Percentiles rank a stretch among this genome's conserved stretches.
phyloP scores from a whole-genome alignment of 805 yeast genomes.

The Hanseniaspora singularis region DNA sequence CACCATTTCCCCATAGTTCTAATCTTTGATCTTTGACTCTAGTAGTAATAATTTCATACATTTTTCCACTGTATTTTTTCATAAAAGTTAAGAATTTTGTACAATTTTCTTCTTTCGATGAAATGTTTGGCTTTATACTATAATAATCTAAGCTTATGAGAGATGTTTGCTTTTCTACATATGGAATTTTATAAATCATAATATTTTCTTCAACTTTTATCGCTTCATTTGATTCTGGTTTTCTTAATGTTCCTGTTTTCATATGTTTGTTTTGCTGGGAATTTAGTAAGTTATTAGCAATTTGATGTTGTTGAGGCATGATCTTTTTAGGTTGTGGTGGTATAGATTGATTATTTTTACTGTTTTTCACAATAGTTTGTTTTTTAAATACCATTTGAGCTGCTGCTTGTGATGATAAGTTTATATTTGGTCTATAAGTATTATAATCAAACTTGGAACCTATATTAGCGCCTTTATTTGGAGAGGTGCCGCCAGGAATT shows the following conservation, averaged over 20 bases:
- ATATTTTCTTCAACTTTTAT: background rate
- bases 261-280: background rate
- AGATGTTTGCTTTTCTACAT: background rate
- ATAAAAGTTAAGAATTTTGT: constrained; percentile 32
- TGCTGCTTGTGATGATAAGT: constrained; percentile 10
- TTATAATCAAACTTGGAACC: background rate
- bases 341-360: background rate
- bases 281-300: background rate
- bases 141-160: constrained; percentile 7
- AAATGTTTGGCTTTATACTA: background rate
- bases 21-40: constrained; percentile 20
- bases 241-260: background rate
- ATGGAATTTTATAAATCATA: constrained; percentile 1
- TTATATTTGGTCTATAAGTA: background rate
- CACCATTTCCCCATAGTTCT: background rate
- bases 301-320: background rate
- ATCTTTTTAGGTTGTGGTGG: background rate
- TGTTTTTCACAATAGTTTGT: constrained; percentile 11
- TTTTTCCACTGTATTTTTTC: constrained; percentile 29
- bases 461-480: too few relatives aligned
- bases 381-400: constrained; percentile 12
- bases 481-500: too few relatives aligned
- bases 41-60: constrained; percentile 31
- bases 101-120: constrained; percentile 44
- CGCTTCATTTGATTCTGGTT: background rate